Conservation (phyloP, 2,329 filamentous ascomycete species). For the Botryosphaeria dothidea region DNA sequence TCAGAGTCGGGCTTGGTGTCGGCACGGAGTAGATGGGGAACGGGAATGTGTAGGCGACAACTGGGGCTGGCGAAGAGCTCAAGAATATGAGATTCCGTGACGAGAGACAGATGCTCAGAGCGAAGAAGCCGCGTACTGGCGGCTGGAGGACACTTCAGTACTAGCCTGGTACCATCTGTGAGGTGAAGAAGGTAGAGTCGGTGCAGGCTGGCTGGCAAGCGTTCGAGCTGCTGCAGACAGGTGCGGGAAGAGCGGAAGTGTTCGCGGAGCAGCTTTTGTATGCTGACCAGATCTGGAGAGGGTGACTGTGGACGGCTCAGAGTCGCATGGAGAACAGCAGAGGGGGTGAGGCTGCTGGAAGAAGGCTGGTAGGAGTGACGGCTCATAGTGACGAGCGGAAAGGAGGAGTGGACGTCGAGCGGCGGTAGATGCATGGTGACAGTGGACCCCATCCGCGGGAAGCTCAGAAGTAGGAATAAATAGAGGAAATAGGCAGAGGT, state of each 20-base stretch:
- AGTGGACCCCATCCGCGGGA: neutral
- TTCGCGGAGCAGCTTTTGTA: constrained; percentile 35
- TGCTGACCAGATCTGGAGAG: constrained; percentile 31
- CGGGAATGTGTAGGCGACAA: constrained; percentile 28
- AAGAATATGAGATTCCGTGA: constrained; percentile 41
- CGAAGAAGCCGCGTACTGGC: constrained; percentile 41
- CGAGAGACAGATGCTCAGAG: constrained; percentile 44
- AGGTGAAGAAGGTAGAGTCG: constrained; percentile 45
- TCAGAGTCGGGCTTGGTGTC: constrained; percentile 27
- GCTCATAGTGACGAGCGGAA: constrained; percentile 37
- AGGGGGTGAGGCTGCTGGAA: neutral
- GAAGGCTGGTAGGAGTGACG: constrained; percentile 22
- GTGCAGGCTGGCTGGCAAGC: constrained; percentile 37
- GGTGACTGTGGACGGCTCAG: constrained; percentile 7
- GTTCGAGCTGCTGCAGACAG: constrained; percentile 36
- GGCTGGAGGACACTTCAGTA: constrained; percentile 44
- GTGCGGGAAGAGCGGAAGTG: constrained; percentile 35
- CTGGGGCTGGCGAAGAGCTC: constrained; percentile 26
- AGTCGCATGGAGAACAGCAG: neutral
- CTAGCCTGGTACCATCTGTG: constrained; percentile 39
- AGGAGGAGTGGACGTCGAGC: constrained; percentile 32
- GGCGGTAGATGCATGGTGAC: constrained; percentile 35
- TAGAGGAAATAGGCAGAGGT: neutral
- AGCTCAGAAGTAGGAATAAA: neutral
- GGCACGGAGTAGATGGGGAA: constrained; percentile 43